Evolutionary conservation across 306 rosid genomes (phyloP), one percentile per base, ranked within the genome.

Genomic region (Pyrus pyrifolia): DNA sequence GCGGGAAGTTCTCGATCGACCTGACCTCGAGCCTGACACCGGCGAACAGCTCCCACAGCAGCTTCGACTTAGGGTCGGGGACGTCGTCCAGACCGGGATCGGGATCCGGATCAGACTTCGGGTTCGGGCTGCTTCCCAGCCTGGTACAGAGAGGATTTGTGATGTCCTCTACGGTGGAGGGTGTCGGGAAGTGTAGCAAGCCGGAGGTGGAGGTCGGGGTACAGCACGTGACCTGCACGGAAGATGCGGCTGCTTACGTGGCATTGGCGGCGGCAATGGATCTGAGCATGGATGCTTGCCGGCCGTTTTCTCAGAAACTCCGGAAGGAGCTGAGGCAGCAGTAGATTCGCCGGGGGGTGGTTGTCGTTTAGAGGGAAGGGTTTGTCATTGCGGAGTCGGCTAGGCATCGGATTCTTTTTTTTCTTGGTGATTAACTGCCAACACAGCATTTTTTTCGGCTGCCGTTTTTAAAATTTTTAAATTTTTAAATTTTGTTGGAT

Each of bases 221-320:
- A 19, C 77, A 80, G 85, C 86, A 86, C 81, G 89, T 86, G 85
- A 73, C 86, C 0, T 86, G 89, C 81, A 70, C 85, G 76, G 89
- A 86, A 79, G 89, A 86, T 40, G 89, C 89, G 13, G 89, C 89
- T 25, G 86, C 83, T 68, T 86, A 80, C 57, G 89, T 86, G 67
- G 89, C 89, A 40, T 62, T 86, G 67, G 89, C 89, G 15, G 86
- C 89, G 60, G 89, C 89, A 27, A 69, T 86, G 86, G 85, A 86
- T 70, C 67, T 86, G 78, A 82, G 86, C 81, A 74, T 86, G 85
- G 89, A 86, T 79, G 89, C 89, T 63, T 86, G 89, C 76, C 59
- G 75, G 35, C 63, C 81, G 76, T 86, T 86, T 70, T 77, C 83
- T 21, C 71, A 73, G 49, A 86, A 82, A 71, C 81, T 86, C 21